Evolutionary conservation across 108 stramenopile species (phyloP).

Genomic region (Epithemia pelagica): DNA sequence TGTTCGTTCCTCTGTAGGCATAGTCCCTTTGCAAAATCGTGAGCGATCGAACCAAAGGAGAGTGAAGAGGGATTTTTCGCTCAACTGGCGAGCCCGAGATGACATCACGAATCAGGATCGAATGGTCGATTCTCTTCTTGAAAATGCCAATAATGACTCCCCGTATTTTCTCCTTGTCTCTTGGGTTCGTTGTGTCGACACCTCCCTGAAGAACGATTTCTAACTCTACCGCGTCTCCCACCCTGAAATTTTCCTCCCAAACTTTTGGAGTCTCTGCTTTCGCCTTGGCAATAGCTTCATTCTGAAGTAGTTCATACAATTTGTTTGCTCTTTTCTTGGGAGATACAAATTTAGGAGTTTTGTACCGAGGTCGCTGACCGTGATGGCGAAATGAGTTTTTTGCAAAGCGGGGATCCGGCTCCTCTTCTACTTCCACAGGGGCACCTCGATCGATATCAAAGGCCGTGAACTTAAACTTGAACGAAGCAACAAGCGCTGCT

Average conservation of each 20-base stretch:
- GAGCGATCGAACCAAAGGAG: conserved; percentile 63
- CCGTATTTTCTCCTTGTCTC: conserved; percentile 54
- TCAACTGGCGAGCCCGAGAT: conserved; percentile 70
- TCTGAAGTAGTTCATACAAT: conserved; percentile 46
- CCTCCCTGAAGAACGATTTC: conserved; percentile 59
- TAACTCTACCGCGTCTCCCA: conserved; percentile 78
- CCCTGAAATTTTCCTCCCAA: conserved; percentile 43
- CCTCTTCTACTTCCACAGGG: neutral
- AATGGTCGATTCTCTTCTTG: conserved; percentile 55
- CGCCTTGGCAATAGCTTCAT: conserved; percentile 40
- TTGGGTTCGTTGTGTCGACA: conserved; percentile 39
- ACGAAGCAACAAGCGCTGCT: neutral
- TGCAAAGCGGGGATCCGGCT: neutral
- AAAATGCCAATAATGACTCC: conserved; percentile 71
- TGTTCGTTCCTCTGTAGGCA: conserved; percentile 79
- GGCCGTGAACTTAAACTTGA: neutral
- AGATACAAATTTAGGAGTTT: conserved; percentile 63
- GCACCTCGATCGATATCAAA: neutral
- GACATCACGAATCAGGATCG: conserved; percentile 68
- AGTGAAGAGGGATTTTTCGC: conserved; percentile 67
- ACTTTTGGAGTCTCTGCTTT: conserved; percentile 52
- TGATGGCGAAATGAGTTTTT: conserved; percentile 27
- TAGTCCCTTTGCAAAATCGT: conserved; percentile 81
- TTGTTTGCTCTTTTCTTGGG: conserved; percentile 77
- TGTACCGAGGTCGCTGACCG: conserved; percentile 31